Evolutionary conservation across 768 basidiomycete species (phyloP).

Genomic region (Leccinum subgranulosum): DNA sequence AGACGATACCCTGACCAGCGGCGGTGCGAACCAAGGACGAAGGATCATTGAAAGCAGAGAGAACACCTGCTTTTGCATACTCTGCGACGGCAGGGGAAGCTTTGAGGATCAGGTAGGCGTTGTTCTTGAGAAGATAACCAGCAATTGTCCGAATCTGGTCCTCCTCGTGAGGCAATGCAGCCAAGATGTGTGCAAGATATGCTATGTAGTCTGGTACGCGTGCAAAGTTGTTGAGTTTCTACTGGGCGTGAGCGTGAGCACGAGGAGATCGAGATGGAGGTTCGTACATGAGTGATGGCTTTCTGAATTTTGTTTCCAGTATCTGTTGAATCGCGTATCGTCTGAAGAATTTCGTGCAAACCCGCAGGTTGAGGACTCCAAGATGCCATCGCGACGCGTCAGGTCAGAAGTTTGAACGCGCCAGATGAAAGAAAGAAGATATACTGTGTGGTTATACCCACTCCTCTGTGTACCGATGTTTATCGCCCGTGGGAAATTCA

Average conservation of each 20-base stretch:
- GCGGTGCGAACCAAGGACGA: conserved; percentile 91
- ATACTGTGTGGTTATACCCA: no score
- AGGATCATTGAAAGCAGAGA: conserved; percentile 77
- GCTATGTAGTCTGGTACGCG: conserved; percentile 91
- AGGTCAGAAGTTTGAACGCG: conserved; percentile 24
- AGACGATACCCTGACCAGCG: conserved; percentile 88
- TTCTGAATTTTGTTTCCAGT: conserved; percentile 70
- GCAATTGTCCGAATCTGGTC: conserved; percentile 94
- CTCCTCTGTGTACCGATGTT: conserved; percentile 33
- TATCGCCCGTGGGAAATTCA: conserved; percentile 34
- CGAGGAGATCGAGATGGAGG: conserved; percentile 12
- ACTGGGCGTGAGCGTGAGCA: conserved; percentile 19
- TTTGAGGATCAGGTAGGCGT: conserved; percentile 72
- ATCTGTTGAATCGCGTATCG: conserved; percentile 88
- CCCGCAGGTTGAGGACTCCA: conserved; percentile 87
- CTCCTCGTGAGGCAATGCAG: conserved; percentile 75
- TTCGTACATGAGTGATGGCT: conserved; percentile 74
- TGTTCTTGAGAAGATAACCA: conserved; percentile 96
- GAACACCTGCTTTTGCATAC: conserved; percentile 72
- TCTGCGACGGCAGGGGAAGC: conserved; percentile 62
- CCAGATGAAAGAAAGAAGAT: conserved; percentile 28
- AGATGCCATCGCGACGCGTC: conserved; percentile 52
- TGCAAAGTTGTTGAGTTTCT: conserved; percentile 89
- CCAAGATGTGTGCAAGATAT: conserved; percentile 93
- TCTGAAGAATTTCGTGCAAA: conserved; percentile 88